Conservation (phyloP, 2,329 filamentous ascomycete species). For the Ceratocystis harringtonii region DNA sequence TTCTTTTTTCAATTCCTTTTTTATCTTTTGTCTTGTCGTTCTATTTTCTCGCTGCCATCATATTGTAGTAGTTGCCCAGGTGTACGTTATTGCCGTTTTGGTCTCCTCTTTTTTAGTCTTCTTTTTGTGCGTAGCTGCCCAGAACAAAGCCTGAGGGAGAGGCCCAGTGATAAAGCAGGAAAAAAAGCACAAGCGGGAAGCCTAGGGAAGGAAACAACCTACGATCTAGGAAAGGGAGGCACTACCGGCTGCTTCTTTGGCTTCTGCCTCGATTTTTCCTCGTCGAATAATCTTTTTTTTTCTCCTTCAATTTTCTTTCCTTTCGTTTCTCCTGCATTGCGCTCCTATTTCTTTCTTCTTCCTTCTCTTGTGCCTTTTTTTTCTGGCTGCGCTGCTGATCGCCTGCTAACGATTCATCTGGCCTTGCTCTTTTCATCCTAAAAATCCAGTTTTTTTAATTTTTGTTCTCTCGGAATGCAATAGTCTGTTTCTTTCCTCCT, state of each 20-base stretch:
- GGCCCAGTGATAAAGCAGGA: background rate
- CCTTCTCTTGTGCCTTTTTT: background rate
- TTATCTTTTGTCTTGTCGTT: background rate
- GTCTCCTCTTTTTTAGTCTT: background rate
- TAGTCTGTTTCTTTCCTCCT: slow-evolving; percentile 11
- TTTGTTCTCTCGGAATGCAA: slow-evolving; percentile 13
- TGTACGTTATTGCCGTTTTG: background rate
- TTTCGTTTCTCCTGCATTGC: background rate
- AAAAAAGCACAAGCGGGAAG: background rate
- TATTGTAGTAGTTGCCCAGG: slow-evolving; percentile 2
- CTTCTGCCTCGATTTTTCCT: background rate
- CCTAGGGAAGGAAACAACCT: slow-evolving; percentile 4
- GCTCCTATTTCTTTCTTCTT: background rate
- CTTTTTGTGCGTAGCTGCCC: background rate
- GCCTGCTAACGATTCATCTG: background rate
- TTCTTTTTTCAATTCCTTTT: background rate
- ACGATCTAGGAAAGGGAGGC: slow-evolving; percentile 2
- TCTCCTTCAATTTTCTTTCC: background rate
- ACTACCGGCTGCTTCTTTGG: background rate
- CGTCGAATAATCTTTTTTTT: background rate
- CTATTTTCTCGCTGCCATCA: background rate
- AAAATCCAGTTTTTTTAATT: slow-evolving; percentile 1
- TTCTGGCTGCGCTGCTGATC: background rate
- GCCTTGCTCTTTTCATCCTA: background rate
- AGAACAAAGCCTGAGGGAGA: background rate